Evolutionary conservation across 2,329 filamentous ascomycete genomes (phyloP).

Genomic region (Penicillium nordicum): DNA sequence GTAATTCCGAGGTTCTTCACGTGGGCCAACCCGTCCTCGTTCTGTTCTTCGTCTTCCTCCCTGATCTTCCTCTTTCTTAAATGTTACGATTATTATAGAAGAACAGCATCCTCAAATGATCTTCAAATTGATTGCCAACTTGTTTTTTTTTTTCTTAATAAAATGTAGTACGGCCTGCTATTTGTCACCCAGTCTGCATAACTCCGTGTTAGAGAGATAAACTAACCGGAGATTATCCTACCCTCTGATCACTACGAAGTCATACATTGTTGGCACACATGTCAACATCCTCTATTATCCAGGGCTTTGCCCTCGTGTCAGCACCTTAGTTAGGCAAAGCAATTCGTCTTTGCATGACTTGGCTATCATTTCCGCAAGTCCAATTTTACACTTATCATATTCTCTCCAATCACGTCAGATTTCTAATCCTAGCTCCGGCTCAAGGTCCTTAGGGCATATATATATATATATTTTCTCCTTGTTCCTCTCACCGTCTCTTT

Average conservation of each 20-base stretch:
- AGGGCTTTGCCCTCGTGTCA: not conserved
- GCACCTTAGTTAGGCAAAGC: not conserved
- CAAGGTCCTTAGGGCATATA: not conserved
- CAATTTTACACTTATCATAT: not conserved
- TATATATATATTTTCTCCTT: not conserved
- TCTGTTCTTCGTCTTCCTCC: not conserved
- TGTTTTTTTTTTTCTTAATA: not conserved
- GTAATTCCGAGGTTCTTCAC: constrained; percentile 26
- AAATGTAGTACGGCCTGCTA: not conserved
- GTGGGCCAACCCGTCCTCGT: constrained; percentile 5
- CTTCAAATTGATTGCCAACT: not conserved
- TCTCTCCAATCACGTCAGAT: constrained; percentile 2
- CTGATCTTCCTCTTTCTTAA: not conserved
- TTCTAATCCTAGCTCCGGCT: not conserved
- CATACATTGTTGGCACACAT: not conserved
- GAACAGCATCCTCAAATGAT: not conserved
- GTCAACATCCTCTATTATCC: not conserved
- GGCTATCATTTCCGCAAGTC: not conserved
- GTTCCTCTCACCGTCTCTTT: constrained; percentile 19
- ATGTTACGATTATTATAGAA: not conserved
- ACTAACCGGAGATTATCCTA: constrained; percentile 3
- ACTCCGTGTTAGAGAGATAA: constrained; percentile 3
- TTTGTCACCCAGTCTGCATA: not conserved
- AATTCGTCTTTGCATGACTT: not conserved
- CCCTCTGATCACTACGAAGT: not conserved